Evolutionary conservation across 352 stramenopile species (phyloP), one percentile per base, ranked within the genome.

Genomic region (Elongisporangium anandrum): DNA sequence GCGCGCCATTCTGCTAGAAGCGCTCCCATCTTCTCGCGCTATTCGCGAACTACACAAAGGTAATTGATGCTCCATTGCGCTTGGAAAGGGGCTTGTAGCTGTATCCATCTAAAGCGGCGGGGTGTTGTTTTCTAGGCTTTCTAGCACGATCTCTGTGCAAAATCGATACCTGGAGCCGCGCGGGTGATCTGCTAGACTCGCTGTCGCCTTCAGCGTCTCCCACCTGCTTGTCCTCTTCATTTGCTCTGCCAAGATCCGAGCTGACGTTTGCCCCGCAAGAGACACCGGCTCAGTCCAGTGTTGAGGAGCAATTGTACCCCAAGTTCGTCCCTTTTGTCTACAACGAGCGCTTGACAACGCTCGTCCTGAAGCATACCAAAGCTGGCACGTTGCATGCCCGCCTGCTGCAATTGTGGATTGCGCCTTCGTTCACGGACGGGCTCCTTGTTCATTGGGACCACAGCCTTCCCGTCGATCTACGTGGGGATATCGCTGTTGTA

Each of bases 101-200:
- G 13, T 16, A 23, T 20, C 6, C 10, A 13, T 4, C 21, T 61
- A 12, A 34, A 48, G 12, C n/a, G n/a, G n/a, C n/a, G n/a, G 15
- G 20, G 47, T 41, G 52, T 3, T 20, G 5, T 59, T 2, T 41
- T 41, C 5, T 26, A 85, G 75, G 71, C 3, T 83, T 76, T 26
- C 57, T 85, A 60, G 64, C 71, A 41, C 72, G 65, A 41, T 76
- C 71, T n/a, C 45, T 80, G 17, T 85, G 75, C 24, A 34, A 65
- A 41, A 71, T 63, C 34, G 45, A 23, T 7, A 26, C 54, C 0
- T 85, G 75, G 75, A 61, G 41, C 2, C 54, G 56, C 15, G 63
- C 49, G 1, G 56, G 24, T 15, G 57, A 68, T 6, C 17, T 62
- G 26, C 48, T 9, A 1, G 34, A 62, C 19, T 38, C 54, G 15